These are phyloP conservation scores for Flaveria trinervia DNA, from an alignment of 129 eudicot species.

Conservation along the genomic window DNA sequence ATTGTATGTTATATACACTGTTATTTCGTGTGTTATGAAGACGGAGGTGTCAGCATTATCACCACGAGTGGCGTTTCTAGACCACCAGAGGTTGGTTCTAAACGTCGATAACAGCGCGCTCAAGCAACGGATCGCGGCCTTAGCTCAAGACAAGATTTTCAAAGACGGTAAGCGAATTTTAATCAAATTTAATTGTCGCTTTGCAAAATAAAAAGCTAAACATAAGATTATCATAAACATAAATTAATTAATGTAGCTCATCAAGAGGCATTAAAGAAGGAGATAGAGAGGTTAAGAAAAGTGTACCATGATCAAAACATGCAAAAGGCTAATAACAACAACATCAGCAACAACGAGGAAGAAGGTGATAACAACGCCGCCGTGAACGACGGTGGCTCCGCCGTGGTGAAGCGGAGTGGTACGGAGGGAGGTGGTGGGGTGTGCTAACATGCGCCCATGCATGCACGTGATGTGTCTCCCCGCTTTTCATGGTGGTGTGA, in stretches of 20 bases:
- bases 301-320: conserved; percentile 70
- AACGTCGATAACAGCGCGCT: conserved; percentile 86
- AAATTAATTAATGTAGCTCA: conserved; percentile 52
- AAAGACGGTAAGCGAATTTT: conserved; percentile 63
- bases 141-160: conserved; percentile 94
- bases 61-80: conserved; percentile 88
- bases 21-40: conserved; percentile 41
- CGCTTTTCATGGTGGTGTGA: conserved; percentile 35
- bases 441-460: conserved; percentile 54
- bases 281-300: conserved; percentile 77
- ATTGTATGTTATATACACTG: too few relatives aligned
- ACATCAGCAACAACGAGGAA: neutral
- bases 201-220: neutral
- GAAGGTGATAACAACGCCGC: conserved; percentile 18
- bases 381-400: conserved; percentile 30
- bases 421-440: conserved; percentile 29
- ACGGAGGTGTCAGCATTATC: conserved; percentile 91
- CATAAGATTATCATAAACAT: neutral
- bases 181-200: neutral
- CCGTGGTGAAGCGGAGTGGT: conserved; percentile 33
- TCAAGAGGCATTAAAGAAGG: conserved; percentile 89
- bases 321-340: conserved; percentile 38
- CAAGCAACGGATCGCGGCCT: conserved; percentile 86
- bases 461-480: conserved; percentile 73
- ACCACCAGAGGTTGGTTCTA: conserved; percentile 85